Evolutionary conservation across 352 stramenopile genomes (phyloP).

Genomic region (Thraustotheca clavata): DNA sequence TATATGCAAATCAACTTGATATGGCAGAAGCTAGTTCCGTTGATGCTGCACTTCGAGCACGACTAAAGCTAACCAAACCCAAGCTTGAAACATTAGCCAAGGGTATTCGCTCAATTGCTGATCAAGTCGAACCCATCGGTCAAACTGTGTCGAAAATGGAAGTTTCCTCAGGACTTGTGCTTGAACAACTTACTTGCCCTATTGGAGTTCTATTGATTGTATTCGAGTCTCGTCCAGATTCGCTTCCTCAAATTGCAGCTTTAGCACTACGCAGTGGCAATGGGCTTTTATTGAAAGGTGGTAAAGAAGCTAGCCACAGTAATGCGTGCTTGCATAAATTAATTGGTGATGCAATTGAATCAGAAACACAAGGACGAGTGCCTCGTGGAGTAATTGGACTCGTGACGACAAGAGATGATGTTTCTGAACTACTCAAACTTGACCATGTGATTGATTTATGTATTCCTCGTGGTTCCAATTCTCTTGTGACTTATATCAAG

Average conservation of each 20-base stretch:
- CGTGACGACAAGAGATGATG: constrained; percentile 92
- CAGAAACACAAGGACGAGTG: constrained; percentile 80
- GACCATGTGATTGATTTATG: constrained; percentile 98
- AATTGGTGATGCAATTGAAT: constrained; percentile 90
- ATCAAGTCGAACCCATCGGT: constrained; percentile 64
- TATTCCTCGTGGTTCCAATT: constrained; percentile 94
- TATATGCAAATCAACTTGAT: constrained; percentile 91
- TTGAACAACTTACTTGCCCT: constrained; percentile 91
- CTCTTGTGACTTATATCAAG: constrained; percentile 96
- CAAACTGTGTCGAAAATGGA: constrained; percentile 79
- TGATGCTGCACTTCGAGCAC: constrained; percentile 60
- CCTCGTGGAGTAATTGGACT: constrained; percentile 91
- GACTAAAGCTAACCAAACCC: constrained; percentile 81
- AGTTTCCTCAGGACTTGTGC: constrained; percentile 84
- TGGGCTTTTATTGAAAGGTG: constrained; percentile 95
- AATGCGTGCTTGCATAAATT: constrained; percentile 91
- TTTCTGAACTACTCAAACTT: constrained; percentile 88
- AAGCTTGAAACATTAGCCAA: constrained; percentile 93
- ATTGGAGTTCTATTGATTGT: constrained; percentile 98
- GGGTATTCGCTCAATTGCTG: constrained; percentile 91
- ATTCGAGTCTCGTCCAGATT: constrained; percentile 97
- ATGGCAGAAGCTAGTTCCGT: constrained; percentile 59
- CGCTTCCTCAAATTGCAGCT: constrained; percentile 92
- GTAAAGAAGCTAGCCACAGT: constrained; percentile 90
- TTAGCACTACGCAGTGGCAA: constrained; percentile 94